Conservation (phyloP, 352 stramenopile species). For the Globisporangium spiculum region DNA sequence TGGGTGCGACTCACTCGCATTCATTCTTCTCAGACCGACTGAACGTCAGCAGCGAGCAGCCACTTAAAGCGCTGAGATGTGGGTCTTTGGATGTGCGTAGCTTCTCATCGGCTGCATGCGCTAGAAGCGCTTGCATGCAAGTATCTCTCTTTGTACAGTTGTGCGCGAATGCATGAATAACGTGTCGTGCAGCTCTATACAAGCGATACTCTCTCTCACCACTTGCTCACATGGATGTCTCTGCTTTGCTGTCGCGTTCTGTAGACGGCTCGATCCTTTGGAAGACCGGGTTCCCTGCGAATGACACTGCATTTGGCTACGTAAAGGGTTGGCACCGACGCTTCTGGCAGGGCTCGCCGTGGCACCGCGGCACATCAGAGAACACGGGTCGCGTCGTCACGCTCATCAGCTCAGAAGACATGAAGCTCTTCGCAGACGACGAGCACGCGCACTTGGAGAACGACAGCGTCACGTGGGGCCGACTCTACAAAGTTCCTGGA, state of each 20-base stretch:
- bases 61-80: conserved; percentile 37
- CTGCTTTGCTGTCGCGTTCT: neutral
- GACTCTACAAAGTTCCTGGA: conserved; percentile 81
- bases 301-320: conserved; percentile 38
- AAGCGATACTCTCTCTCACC: neutral
- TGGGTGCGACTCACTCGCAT: conserved; percentile 13
- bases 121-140: conserved; percentile 39
- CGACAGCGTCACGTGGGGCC: conserved; percentile 80
- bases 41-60: neutral
- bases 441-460: conserved; percentile 58
- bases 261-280: conserved; percentile 30
- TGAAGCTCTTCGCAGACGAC: conserved; percentile 64
- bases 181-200: neutral
- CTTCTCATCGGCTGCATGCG: conserved; percentile 39
- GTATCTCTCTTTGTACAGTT: conserved; percentile 38
- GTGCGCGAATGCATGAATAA: too few species aligned
- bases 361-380: conserved; percentile 80
- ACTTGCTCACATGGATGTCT: conserved; percentile 15
- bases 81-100: conserved; percentile 48
- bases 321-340: conserved; percentile 83
- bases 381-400: conserved; percentile 82
- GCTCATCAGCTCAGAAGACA: conserved; percentile 76
- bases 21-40: neutral
- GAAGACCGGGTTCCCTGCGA: conserved; percentile 30
- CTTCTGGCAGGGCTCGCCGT: conserved; percentile 88